A percentile compares a stretch with the other conserved stretches of the same genome.
Conservation (phyloP, 2,329 filamentous ascomycete genomes). For the Penicillium frequentans region DNA sequence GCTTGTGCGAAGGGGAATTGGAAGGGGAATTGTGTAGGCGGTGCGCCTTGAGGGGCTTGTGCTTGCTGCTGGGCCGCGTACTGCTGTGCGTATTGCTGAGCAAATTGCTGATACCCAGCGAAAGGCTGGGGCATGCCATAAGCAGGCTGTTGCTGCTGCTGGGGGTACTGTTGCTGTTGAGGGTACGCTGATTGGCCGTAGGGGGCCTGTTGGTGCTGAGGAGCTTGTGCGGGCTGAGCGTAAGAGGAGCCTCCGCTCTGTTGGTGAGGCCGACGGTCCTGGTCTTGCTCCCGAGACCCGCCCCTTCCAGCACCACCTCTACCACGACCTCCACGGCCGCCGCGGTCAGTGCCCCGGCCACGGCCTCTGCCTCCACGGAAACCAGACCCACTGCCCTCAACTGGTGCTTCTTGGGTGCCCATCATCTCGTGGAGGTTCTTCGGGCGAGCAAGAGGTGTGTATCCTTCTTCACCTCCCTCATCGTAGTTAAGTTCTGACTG, state of each 20-base stretch:
- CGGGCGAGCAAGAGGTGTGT: slow-evolving; percentile 70
- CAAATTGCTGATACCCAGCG: slow-evolving; percentile 20
- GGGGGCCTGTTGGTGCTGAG: slow-evolving; percentile 22
- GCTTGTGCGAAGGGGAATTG: slow-evolving; percentile 42
- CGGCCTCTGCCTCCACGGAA: slow-evolving; percentile 51
- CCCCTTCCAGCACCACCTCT: slow-evolving; percentile 33
- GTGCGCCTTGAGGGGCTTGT: slow-evolving; percentile 25
- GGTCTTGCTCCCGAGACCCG: slow-evolving; percentile 27
- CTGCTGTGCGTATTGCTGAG: slow-evolving; percentile 22
- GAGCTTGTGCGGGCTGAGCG: slow-evolving; percentile 14
- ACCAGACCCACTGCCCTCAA: slow-evolving; percentile 36
- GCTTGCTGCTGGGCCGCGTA: slow-evolving; percentile 36
- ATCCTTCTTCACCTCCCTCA: slow-evolving; percentile 57
- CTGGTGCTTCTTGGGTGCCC: slow-evolving; percentile 38
- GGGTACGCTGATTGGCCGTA: slow-evolving; percentile 26
- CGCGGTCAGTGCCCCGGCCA: slow-evolving; percentile 42
- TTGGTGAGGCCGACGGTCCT: slow-evolving; percentile 31
- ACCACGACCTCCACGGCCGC: slow-evolving; percentile 39
- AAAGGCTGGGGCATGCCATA: slow-evolving; percentile 31
- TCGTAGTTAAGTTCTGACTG: slow-evolving; percentile 63
- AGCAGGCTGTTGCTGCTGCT: neutral
- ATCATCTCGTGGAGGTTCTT: slow-evolving; percentile 59
- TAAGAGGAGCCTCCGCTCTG: slow-evolving; percentile 29
- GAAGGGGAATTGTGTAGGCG: slow-evolving; percentile 35
- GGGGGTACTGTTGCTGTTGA: neutral